Conservation (phyloP, 257 asterid species). For the Henckelia pumila region DNA sequence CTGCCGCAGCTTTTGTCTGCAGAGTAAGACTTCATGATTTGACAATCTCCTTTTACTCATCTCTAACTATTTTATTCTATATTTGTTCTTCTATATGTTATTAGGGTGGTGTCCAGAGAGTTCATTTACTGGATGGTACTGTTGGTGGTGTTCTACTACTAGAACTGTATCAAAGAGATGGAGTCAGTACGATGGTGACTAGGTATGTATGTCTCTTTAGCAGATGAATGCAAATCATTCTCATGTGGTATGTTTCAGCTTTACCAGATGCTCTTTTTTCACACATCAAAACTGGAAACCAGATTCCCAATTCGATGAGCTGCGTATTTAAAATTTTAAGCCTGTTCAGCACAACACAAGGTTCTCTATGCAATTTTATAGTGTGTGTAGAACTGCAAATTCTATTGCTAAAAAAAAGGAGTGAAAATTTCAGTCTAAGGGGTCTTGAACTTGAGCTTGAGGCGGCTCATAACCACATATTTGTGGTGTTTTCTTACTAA, state of each 20-base stretch:
- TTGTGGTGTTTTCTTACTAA: neutral
- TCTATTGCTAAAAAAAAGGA: no score
- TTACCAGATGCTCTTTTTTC: neutral
- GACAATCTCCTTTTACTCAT: slow-evolving; percentile 2
- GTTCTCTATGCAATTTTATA: no score
- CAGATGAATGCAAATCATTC: slow-evolving; percentile 17
- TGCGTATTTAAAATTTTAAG: neutral
- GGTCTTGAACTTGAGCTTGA: neutral
- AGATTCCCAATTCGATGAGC: neutral
- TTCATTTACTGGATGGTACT: slow-evolving; percentile 92
- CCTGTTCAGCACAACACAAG: neutral
- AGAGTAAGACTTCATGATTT: slow-evolving; percentile 48
- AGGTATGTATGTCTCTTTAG: slow-evolving; percentile 51
- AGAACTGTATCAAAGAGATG: slow-evolving; percentile 90
- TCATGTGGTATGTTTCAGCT: slow-evolving; percentile 3
- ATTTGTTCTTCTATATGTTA: slow-evolving; percentile 15
- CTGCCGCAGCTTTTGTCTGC: slow-evolving; percentile 99
- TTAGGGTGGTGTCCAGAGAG: slow-evolving; percentile 97
- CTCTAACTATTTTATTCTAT: slow-evolving; percentile 4
- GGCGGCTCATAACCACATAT: no score
- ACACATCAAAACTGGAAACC: neutral
- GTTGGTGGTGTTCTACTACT: slow-evolving; percentile 81
- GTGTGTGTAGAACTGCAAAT: no score
- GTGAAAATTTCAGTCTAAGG: no score
- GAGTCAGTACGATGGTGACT: slow-evolving; percentile 97